Percentiles rank a stretch among this genome's conserved stretches.
Evolutionary conservation across 176 grass and related monocot species (phyloP).

Genomic region (Ampelocalamus luodianensis): DNA sequence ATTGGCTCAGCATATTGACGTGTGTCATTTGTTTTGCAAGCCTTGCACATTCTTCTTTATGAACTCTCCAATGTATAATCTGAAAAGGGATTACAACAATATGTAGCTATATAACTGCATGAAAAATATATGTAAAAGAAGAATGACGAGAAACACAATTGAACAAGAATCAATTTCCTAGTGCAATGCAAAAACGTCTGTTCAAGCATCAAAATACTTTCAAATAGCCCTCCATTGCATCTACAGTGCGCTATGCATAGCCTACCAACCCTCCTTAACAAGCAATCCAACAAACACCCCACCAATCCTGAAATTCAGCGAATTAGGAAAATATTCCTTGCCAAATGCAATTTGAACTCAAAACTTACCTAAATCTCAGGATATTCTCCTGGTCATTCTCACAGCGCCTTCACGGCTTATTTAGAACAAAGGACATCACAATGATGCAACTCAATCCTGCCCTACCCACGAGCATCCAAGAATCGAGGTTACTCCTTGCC

Average conservation of each 20-base stretch:
- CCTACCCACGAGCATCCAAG: background rate
- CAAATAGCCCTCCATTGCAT: background rate
- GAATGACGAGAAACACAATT: background rate
- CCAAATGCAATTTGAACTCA: background rate
- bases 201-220: conserved; percentile 4
- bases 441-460: background rate
- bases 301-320: background rate
- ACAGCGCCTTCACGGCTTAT: background rate
- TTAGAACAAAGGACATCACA: background rate
- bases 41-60: conserved; percentile 90
- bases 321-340: background rate
- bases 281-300: background rate
- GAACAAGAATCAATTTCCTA: background rate
- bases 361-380: background rate
- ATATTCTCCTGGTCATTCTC: background rate
- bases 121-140: conserved; percentile 27
- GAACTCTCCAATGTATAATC: conserved; percentile 74
- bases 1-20: conserved; percentile 56
- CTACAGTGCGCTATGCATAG: background rate
- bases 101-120: background rate
- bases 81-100: conserved; percentile 43
- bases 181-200: background rate
- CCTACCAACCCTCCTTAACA: background rate
- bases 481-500: background rate
- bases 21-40: conserved; percentile 75